Percentiles rank a stretch among this genome's conserved stretches.
phyloP scores from a whole-genome alignment of 106 monocot genomes.

The Allium sativum region DNA sequence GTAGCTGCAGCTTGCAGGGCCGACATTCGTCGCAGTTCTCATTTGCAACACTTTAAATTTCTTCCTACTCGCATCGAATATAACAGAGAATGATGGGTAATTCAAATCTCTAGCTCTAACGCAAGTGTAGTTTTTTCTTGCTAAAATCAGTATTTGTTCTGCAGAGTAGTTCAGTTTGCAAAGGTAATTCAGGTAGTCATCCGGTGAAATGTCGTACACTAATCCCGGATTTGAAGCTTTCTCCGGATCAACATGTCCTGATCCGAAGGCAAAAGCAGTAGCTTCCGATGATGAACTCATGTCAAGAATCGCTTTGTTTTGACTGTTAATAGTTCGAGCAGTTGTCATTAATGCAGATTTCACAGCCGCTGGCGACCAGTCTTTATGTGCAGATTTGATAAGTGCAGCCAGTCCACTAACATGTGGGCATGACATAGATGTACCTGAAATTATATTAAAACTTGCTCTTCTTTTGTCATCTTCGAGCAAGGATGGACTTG shows the following conservation, averaged over 20 bases:
- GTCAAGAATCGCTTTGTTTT: constrained; percentile 8
- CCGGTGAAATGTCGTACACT: constrained; percentile 27
- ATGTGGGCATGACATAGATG: constrained; percentile 60
- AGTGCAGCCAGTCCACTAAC: constrained; percentile 39
- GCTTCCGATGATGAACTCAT: neutral
- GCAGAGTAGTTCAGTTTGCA: constrained; percentile 20
- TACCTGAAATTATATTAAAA: constrained; percentile 39
- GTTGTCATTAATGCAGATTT: constrained; percentile 22
- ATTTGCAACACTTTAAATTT: neutral
- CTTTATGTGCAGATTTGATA: constrained; percentile 27
- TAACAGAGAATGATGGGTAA: constrained; percentile 27
- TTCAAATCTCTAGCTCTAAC: constrained; percentile 10
- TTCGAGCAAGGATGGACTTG: constrained; percentile 23
- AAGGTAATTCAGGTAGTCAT: constrained; percentile 39
- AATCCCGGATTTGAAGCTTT: constrained; percentile 37
- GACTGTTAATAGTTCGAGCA: neutral
- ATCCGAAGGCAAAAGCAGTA: constrained; percentile 5
- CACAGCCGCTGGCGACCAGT: constrained; percentile 53
- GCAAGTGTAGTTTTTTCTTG: neutral
- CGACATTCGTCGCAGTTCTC: constrained; percentile 12
- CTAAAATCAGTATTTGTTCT: neutral
- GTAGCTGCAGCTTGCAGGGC: constrained; percentile 12
- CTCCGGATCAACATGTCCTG: constrained; percentile 28
- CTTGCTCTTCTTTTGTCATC: constrained; percentile 6
- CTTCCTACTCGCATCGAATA: neutral